Conservation (phyloP, 116 monocot genomes). For the Cymodocea nodosa region DNA sequence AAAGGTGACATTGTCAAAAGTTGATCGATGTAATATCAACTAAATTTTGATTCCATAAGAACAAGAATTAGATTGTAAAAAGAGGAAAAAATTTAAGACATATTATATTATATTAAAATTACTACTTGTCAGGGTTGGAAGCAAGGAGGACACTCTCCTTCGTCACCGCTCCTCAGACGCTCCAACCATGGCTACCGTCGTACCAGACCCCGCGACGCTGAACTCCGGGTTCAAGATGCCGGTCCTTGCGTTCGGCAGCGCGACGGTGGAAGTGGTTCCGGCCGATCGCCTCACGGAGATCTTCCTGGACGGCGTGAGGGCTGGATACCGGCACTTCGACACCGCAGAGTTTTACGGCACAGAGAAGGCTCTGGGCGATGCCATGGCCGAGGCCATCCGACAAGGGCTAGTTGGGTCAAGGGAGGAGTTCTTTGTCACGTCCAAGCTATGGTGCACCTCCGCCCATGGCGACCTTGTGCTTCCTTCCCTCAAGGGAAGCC, state of each 20-base stretch:
- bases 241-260: constrained; percentile 27
- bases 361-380: constrained; percentile 21
- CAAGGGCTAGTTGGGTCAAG: constrained; percentile 21
- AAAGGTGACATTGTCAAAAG: no score
- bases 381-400: constrained; percentile 22
- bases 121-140: no score
- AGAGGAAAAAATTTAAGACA: no score
- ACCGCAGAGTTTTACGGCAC: constrained; percentile 23
- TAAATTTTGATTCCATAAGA: no score
- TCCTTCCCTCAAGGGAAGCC: constrained; percentile 20
- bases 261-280: neutral
- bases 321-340: constrained; percentile 50
- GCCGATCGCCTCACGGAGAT: neutral
- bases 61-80: no score
- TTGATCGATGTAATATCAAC: no score
- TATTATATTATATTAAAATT: no score
- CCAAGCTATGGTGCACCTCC: constrained; percentile 37
- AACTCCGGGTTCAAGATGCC: constrained; percentile 18
- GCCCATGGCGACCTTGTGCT: constrained; percentile 20
- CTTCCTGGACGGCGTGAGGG: constrained; percentile 19
- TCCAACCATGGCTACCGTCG: neutral
- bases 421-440: constrained; percentile 34
- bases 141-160: no score
- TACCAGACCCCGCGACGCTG: neutral
- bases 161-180: no score